Base-by-base conservation (phyloP, 2,329 filamentous ascomycete species). In the Rhynchosporium graminicola region DNA sequence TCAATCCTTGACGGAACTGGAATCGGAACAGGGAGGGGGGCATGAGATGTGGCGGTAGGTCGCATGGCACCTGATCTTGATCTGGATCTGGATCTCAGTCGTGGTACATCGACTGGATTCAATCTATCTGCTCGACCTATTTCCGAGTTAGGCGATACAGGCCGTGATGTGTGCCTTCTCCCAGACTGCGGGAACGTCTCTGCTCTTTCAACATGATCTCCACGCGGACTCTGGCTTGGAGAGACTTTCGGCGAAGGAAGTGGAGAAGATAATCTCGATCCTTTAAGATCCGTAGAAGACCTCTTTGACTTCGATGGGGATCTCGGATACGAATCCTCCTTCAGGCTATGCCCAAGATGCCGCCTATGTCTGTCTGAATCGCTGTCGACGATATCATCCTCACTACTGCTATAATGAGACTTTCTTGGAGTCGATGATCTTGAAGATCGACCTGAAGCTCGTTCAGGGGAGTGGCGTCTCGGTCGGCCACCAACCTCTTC, bases 211-310 rank as follows among this genome's bases (percentile, higher is more conserved):
- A 70, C 64, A 15, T 67, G 52, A 51, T 71, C 70, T 8, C 50
- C 64, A 57, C 60, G 61, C 15, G 68, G 64, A 9, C 67, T 58
- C 54, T 69, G 69, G 55, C 63, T 71, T 36, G 71, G 70, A 13
- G 71, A 71, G 20, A 68, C 51, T 26, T 68, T 70, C 36, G 73
- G 72, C n/a, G 72, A 74, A 48, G 67, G 63, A 29, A 71, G 46
- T n/a, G 70, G 72, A 36, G 71, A 71, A 3, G 62, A 59, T 5
- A 62, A 12, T 55, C 59, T 67, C 8, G 67, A 69, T 13, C 42
- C 38, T 36, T 67, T 72, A 7, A 48, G 48, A 56, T 69, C 67
- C 48, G 64, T 38, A 8, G 70, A 65, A 42, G 67, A 67, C 48
- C 63, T 65, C 36, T 70, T 71, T 6, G 70, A 69, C 58, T 63